phyloP scores from a whole-genome alignment of 108 stramenopile species.

The Nannochloropsis gaditana region DNA sequence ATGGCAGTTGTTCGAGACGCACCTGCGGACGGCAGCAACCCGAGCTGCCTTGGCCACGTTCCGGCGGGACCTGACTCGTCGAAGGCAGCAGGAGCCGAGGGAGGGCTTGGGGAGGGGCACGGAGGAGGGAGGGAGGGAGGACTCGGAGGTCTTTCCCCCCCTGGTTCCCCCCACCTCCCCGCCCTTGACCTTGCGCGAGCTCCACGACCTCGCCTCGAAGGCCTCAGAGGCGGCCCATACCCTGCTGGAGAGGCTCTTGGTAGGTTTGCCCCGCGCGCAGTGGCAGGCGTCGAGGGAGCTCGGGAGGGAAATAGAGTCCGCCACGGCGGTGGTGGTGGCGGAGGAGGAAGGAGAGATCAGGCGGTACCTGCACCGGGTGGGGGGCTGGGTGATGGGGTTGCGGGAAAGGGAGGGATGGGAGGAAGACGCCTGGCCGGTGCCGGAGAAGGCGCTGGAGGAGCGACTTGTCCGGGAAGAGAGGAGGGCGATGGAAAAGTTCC shows the following conservation, averaged over 20 bases:
- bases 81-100: background rate
- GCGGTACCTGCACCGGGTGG: background rate
- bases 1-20: background rate
- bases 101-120: background rate
- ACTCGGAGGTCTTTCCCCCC: background rate
- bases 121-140: background rate
- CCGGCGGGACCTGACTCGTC: background rate
- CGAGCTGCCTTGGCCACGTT: background rate
- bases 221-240: background rate
- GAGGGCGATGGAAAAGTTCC: background rate
- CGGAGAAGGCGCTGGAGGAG: background rate
- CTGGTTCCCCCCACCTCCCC: background rate
- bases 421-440: background rate
- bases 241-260: constrained; percentile 3
- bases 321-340: no score
- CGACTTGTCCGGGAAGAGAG: background rate
- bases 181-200: background rate
- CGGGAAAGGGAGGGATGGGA: background rate
- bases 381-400: background rate
- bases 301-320: background rate
- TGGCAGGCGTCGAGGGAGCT: background rate
- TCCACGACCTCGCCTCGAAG: background rate
- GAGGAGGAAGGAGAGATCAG: background rate
- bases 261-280: background rate
- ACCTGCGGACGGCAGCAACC: background rate